Conservation (phyloP, 2,329 filamentous ascomycete genomes). For the Ascomycota sp. region DNA sequence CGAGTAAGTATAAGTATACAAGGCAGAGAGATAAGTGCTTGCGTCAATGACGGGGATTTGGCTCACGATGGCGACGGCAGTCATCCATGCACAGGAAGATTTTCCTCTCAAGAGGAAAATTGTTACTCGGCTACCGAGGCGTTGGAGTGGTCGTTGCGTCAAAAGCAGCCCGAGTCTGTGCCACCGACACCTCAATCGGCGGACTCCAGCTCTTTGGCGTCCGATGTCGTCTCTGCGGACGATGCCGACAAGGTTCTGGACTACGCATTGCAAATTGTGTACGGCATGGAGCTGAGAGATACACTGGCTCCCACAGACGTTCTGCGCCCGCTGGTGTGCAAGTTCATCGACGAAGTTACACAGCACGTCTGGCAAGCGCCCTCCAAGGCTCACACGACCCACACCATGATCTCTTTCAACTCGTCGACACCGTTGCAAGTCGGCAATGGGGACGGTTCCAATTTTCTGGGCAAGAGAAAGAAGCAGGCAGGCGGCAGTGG, state of each 20-base stretch:
- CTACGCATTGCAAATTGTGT: constrained; percentile 16
- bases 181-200: constrained; percentile 2
- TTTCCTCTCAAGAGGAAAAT: constrained; percentile 3
- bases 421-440: constrained; percentile 12
- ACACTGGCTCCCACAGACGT: constrained; percentile 8
- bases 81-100: constrained; percentile 1
- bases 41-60: not conserved
- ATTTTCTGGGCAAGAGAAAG: constrained; percentile 14
- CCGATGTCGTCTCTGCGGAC: constrained; percentile 12
- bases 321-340: constrained; percentile 12
- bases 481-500: too few relatives aligned
- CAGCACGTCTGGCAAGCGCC: constrained; percentile 13
- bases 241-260: constrained; percentile 15
- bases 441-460: constrained; percentile 4
- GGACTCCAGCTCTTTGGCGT: constrained; percentile 6
- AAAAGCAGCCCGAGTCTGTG: not conserved
- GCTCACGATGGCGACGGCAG: not conserved
- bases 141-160: constrained; percentile 3
- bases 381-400: constrained; percentile 10
- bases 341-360: constrained; percentile 13
- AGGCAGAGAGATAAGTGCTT: not conserved
- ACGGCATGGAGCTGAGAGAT: constrained; percentile 17
- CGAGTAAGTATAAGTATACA: not conserved
- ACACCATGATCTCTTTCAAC: constrained; percentile 12
- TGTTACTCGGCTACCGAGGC: constrained; percentile 2